Evolutionary conservation across 345 rosid genomes (phyloP).

Genomic region (Acer yangbiense): DNA sequence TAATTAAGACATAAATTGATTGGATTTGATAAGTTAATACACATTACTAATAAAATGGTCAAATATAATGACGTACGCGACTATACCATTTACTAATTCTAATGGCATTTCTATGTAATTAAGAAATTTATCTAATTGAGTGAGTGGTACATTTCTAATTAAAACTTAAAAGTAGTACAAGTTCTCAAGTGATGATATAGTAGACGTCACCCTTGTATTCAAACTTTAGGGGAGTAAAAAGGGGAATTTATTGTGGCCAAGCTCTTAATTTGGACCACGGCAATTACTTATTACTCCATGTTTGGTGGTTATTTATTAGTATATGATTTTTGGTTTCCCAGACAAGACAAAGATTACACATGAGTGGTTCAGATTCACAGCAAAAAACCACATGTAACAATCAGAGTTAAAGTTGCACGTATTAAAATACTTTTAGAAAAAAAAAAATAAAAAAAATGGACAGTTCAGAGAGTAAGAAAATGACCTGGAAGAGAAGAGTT

Average conservation of each 20-base stretch:
- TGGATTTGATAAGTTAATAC: no score
- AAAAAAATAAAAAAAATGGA: not conserved
- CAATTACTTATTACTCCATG: slow-evolving; percentile 4
- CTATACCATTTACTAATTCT: no score
- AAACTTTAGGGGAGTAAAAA: not conserved
- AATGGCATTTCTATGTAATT: not conserved
- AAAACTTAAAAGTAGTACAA: no score
- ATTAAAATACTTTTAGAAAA: not conserved
- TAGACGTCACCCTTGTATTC: not conserved
- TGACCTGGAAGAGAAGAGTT: not conserved
- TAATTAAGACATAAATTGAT: no score
- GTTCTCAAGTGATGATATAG: no score
- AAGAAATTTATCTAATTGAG: no score
- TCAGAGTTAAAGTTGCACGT: slow-evolving; percentile 4
- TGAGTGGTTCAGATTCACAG: not conserved
- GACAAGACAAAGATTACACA: not conserved
- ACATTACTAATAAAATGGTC: not conserved
- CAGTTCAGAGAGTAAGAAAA: slow-evolving; percentile 1
- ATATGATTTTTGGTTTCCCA: not conserved
- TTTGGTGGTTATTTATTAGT: not conserved
- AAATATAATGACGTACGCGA: no score
- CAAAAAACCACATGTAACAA: not conserved
- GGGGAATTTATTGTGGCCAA: not conserved
- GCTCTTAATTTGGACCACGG: slow-evolving; percentile 13
- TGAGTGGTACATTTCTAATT: no score